Evolutionary conservation across 2,329 filamentous ascomycete genomes (phyloP).

Genomic region (Aspergillus uvarum): DNA sequence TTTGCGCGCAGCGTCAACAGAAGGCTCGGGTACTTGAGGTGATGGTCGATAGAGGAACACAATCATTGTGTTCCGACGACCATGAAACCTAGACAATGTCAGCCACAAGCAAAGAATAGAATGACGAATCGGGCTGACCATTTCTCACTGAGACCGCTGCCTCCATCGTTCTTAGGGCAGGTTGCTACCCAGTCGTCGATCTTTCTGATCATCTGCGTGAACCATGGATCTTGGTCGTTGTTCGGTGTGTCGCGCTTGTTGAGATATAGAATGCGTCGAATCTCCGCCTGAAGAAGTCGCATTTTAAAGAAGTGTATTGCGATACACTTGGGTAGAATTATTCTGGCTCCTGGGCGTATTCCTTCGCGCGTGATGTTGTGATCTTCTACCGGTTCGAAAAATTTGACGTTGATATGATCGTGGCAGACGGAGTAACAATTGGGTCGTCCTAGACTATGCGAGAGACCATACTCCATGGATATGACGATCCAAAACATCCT

Average conservation of each 20-base stretch:
- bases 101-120: slow-evolving; percentile 2
- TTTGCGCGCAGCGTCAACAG: slow-evolving; percentile 70
- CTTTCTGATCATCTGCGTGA: slow-evolving; percentile 73
- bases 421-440: slow-evolving; percentile 78
- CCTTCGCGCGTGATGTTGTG: slow-evolving; percentile 76
- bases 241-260: slow-evolving; percentile 74
- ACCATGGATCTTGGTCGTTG: slow-evolving; percentile 84
- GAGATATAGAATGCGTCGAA: slow-evolving; percentile 81
- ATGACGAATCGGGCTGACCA: slow-evolving; percentile 59
- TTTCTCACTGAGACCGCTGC: slow-evolving; percentile 70
- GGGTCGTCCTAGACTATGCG: slow-evolving; percentile 83
- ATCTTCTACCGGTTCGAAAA: slow-evolving; percentile 81
- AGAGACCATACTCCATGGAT: slow-evolving; percentile 83
- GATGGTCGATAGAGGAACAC: slow-evolving; percentile 87
- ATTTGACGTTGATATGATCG: slow-evolving; percentile 81
- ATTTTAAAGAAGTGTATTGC: slow-evolving; percentile 94
- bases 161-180: slow-evolving; percentile 69
- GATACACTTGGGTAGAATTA: slow-evolving; percentile 79
- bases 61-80: slow-evolving; percentile 81
- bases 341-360: slow-evolving; percentile 66
- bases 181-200: slow-evolving; percentile 76
- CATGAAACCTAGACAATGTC: slow-evolving; percentile 53
- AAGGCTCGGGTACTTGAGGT: slow-evolving; percentile 85
- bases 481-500: slow-evolving; percentile 84
- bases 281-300: slow-evolving; percentile 83